These are phyloP conservation scores for Mycena belliarum DNA, from an alignment of 768 basidiomycete species.

Conservation along the genomic window DNA sequence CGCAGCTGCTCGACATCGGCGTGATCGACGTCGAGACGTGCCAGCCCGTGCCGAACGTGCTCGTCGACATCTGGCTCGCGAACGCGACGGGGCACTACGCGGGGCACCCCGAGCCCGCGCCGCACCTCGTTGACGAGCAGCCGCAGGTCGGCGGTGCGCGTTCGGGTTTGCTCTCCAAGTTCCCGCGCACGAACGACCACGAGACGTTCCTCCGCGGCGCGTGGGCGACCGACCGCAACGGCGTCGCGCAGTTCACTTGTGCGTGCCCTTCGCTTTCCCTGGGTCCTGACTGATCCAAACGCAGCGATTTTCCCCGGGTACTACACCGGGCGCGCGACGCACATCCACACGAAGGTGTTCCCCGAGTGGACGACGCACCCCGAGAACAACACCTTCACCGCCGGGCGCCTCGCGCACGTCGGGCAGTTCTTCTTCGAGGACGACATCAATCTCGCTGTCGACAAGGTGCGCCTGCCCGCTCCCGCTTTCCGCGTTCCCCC, in stretches of 20 bases:
- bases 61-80: slow-evolving; percentile 63
- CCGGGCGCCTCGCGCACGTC: slow-evolving; percentile 45
- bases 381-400: slow-evolving; percentile 45
- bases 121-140: slow-evolving; percentile 42
- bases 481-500: no score
- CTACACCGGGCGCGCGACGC: slow-evolving; percentile 57
- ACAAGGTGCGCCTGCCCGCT: slow-evolving; percentile 37
- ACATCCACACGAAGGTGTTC: slow-evolving; percentile 57
- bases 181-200: slow-evolving; percentile 41
- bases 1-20: slow-evolving; percentile 50
- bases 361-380: slow-evolving; percentile 45
- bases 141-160: slow-evolving; percentile 50
- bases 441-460: slow-evolving; percentile 47
- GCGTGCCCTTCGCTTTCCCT: slow-evolving; percentile 18
- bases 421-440: slow-evolving; percentile 64
- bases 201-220: slow-evolving; percentile 56
- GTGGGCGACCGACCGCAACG: slow-evolving; percentile 54
- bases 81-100: slow-evolving; percentile 58
- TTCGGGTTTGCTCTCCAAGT: slow-evolving; percentile 43
- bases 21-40: slow-evolving; percentile 62
- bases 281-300: not conserved
- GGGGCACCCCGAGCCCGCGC: slow-evolving; percentile 51
- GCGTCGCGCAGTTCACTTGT: slow-evolving; percentile 57
- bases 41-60: slow-evolving; percentile 52
- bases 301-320: slow-evolving; percentile 58